Base-by-base conservation (phyloP, 305 asterid genomes). In the Fraxinus angustifolia region DNA sequence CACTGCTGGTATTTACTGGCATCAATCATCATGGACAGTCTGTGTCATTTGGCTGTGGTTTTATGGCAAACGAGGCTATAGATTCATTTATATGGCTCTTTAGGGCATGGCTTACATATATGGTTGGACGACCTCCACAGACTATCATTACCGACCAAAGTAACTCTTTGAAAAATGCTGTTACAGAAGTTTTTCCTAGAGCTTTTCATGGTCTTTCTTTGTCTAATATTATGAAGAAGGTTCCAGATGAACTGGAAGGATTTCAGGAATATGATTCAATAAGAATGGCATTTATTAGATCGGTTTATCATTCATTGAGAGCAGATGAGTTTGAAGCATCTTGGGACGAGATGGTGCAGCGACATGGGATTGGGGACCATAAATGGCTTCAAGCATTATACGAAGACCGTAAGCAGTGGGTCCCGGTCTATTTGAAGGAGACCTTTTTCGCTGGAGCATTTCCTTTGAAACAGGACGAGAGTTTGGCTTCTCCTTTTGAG, bases 51-150 rank as follows among this genome's bases (percentile, higher is more conserved):
- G 93, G 93, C 17, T 91, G 92, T 88, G 92, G 93, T 74, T 85
- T 91, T 78, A 88, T 87, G 58, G 86, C 89, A 3, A 80, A 84
- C 31, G 87, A 81, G 70, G 83, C 77, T 7, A 83, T 86, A 8
- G 93, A 87, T 78, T 88, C 93, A 28, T 91, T 83, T 83, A 78
- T 85, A 56, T 91, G 95, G 95, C 75, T 91, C 84, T 83, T 80
- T 35, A 82, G 91, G 82, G 92, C 91, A 23, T 91, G 95, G 92
- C 79, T 91, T 11, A 90, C 92, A 0, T 91, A 86, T 79, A 90
- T 91, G 90, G 85, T 87, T 23, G 93, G 93, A 75, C 90, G 87
- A 8, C 71, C 91, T 75, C 93, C 92, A 2, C 90, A 87, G 80
- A 84, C 88, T 4, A 58, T 90, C 48, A 80, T 88, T 73, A 73